Evolutionary conservation across 2,329 filamentous ascomycete species (phyloP), one percentile per base, ranked within the genome.

Genomic region (Diaporthe nobilis): DNA sequence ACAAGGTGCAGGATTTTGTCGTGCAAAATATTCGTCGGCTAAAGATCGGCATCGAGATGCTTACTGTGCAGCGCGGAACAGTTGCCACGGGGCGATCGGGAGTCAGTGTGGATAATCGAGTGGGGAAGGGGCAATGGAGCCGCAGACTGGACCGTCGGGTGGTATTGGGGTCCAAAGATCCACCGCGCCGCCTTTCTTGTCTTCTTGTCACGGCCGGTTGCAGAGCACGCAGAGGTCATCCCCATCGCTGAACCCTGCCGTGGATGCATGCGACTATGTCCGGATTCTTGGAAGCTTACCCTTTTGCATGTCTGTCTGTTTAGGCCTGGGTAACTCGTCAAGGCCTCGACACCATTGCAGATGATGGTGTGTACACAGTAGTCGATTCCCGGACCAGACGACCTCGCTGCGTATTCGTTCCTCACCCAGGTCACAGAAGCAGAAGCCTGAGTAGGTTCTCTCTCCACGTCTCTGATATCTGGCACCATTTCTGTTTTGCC

Each of bases 31-130:
- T 44, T n/a, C 31, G 39, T 15, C 60, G 65, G 65, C 22, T 28
- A 68, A 28, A 42, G 49, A 70, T 70, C 65, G 65, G 65, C 65
- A 55, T 55, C 31, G 65, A 39, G 22, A 28, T 25, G 25, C 28
- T 34, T 13, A 22, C 17, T 65, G 42, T 65, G 42, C 44, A 49
- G 42, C 20, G 58, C 37, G 28, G 42, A 61, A 28, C n/a, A 4
- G 20, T 51, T 34, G 44, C 61, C 47, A 68, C 63, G 44, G 44
- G 63, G 44, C 63, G 63, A 68, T 51, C 44, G 61, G 44, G 12
- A n/a, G 34, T 6, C 34, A 31, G 31, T 51, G 63, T 68, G 63
- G 63, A 13, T 68, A 25, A 51, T 68, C 28, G 7, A 37, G 49
- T 53, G 31, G 49, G 47, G 65, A 17, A 10, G 49, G 49, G 20